Evolutionary conservation across 495 filamentous ascomycete species (phyloP).

Genomic region (Penicillium macrosclerotiorum): DNA sequence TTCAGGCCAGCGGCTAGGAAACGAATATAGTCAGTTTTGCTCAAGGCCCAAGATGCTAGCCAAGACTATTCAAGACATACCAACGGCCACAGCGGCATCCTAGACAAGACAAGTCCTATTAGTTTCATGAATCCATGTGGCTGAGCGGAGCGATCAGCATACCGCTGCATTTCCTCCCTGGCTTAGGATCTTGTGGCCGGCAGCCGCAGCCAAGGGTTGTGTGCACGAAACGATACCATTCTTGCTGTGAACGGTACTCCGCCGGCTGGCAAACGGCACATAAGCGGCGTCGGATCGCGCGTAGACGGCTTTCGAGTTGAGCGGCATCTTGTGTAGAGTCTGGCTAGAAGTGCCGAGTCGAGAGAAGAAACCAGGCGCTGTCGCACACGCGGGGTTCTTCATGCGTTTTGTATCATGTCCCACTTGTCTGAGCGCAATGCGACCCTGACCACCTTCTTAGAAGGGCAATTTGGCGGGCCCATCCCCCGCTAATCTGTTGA

Average conservation of each 20-base stretch:
- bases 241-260: slow-evolving; percentile 89
- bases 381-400: not conserved
- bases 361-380: not conserved
- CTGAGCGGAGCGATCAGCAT: too few relatives aligned
- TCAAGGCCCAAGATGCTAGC: too few relatives aligned
- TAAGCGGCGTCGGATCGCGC: slow-evolving; percentile 57
- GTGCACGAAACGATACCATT: slow-evolving; percentile 91
- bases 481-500: not conserved
- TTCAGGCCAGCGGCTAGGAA: slow-evolving; percentile 74
- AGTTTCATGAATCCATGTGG: too few relatives aligned
- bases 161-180: slow-evolving; percentile 92
- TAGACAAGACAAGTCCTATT: slow-evolving; percentile 25
- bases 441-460: slow-evolving; percentile 1
- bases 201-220: slow-evolving; percentile 86
- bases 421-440: not conserved
- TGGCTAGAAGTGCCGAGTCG: not conserved
- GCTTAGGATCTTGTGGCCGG: slow-evolving; percentile 77
- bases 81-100: slow-evolving; percentile 93
- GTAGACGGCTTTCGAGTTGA: slow-evolving; percentile 61
- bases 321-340: slow-evolving; percentile 44
- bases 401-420: not conserved
- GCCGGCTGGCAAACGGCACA: slow-evolving; percentile 73
- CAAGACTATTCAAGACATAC: slow-evolving; percentile 33
- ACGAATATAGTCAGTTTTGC: not conserved
- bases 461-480: not conserved